Evolutionary conservation across 495 filamentous ascomycete genomes (phyloP).

Genomic region (Penicillium goetzii): DNA sequence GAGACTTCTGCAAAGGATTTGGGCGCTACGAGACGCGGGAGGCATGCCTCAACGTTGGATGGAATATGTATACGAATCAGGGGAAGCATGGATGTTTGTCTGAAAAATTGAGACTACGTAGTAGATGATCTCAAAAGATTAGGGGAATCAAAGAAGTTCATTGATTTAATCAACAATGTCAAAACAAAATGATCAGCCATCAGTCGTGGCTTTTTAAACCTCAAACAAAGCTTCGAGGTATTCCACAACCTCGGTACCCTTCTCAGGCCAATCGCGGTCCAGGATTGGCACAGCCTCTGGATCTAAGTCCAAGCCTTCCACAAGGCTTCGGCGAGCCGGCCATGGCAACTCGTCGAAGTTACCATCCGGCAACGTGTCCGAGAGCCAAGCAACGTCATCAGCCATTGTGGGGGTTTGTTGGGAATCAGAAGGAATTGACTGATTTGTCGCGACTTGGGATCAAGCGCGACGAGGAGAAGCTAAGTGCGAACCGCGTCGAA

Average conservation of each 20-base stretch:
- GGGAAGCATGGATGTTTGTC: conserved; percentile 11
- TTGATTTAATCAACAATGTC: too few relatives aligned
- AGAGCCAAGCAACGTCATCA: conserved; percentile 15
- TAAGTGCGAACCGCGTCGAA: neutral
- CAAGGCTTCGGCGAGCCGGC: neutral
- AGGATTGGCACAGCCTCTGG: neutral
- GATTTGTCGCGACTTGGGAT: neutral
- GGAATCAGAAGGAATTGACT: neutral
- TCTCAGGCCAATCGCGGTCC: too few relatives aligned
- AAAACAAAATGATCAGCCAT: too few relatives aligned
- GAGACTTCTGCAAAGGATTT: conserved; percentile 14
- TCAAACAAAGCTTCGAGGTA: neutral
- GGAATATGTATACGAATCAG: conserved; percentile 11
- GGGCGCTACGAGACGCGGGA: neutral
- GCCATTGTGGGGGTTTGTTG: neutral
- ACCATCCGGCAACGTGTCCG: conserved; percentile 1
- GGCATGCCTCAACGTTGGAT: neutral
- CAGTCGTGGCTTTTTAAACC: too few relatives aligned
- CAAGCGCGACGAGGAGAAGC: neutral
- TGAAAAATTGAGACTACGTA: neutral
- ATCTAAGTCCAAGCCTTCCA: neutral
- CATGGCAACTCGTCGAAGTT: conserved; percentile 5
- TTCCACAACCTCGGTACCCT: too few relatives aligned
- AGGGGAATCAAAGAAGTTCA: too few relatives aligned
- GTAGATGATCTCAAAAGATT: too few relatives aligned